Evolutionary conservation across 352 stramenopile genomes (phyloP), one percentile per base, ranked within the genome.

Genomic region (Pythium sp.): DNA sequence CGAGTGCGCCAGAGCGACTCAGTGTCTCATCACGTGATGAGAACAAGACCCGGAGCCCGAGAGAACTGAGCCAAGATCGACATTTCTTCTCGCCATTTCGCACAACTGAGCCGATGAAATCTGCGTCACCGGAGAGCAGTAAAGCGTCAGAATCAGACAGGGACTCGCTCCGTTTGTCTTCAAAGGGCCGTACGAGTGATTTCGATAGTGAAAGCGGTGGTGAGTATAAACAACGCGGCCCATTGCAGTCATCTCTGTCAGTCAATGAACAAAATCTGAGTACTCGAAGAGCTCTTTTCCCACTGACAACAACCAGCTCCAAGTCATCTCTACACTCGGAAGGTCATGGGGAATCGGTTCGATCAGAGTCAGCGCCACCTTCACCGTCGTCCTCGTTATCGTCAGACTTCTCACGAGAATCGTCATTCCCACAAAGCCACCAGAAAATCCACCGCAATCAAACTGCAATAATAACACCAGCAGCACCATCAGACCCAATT

Each of bases 81-180:
- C 12, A 12, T 9, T 65, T 65, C 38, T 65, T 58, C 20, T 65
- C 60, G 41, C 60, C 60, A 6, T 65, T 65, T 32, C 60, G 46
- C 20, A 28, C 32, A 14, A 47, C 26, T n/a, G 20, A 24, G 6
- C 49, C 60, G 9, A 43, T 20, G 5, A 65, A 3, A 5, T 65
- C 32, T 11, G 5, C 28, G 28, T 65, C 60, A 1, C 46, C 60
- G 18, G 41, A 22, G 24, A 57, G 38, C 18, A 46, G 2, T 20
- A n/a, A 32, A 41, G 15, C 41, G 14, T 51, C 36, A 0, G 36
- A 63, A 24, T 43, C 38, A 3, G 38, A 64, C 12, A 14, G 14
- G 0, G 20, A 47, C 15, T 43, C 38, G 14, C 36, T 41, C 32
- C 22, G 7, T 7, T 20, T 28, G 20, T 58, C 15, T 14, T 58